These are phyloP conservation scores for Endotrypanum monterogeii DNA, from an alignment of 208 protist species.

Conservation along the genomic window DNA sequence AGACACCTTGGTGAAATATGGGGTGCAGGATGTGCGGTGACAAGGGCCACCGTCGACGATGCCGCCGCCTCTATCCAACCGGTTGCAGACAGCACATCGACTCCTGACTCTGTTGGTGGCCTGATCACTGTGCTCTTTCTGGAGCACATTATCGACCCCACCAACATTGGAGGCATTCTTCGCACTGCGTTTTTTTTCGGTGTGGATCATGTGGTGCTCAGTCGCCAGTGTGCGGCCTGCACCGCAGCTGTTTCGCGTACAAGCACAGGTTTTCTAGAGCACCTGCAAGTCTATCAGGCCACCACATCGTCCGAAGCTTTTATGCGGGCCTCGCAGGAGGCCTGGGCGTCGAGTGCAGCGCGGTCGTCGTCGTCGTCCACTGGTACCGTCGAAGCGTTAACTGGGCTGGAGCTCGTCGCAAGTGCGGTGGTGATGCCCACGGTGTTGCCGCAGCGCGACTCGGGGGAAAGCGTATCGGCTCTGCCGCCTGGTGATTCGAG, in stretches of 20 bases:
- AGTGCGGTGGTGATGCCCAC: constrained; percentile 14
- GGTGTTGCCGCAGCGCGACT: not conserved
- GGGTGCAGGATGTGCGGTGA: constrained; percentile 1
- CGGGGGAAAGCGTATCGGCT: not conserved
- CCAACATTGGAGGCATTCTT: constrained; percentile 75
- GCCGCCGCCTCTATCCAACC: not conserved
- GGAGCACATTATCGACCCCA: constrained; percentile 78
- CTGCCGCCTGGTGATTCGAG: not conserved
- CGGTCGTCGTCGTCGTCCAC: not conserved
- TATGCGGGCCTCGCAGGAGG: constrained; percentile 18
- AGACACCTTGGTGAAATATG: constrained; percentile 18
- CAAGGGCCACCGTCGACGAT: not conserved
- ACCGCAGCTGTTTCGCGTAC: constrained; percentile 67
- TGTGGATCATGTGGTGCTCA: constrained; percentile 64
- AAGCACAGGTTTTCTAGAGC: constrained; percentile 77
- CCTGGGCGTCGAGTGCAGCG: not conserved
- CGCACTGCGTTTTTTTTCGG: constrained; percentile 78
- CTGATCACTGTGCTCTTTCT: constrained; percentile 51
- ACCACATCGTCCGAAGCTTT: constrained; percentile 42
- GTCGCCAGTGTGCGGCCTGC: constrained; percentile 60
- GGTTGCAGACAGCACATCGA: not conserved
- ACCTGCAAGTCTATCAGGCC: constrained; percentile 54
- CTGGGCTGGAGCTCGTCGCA: constrained; percentile 22
- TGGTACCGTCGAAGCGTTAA: not conserved
- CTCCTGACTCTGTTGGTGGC: not conserved